Conservation (phyloP, 768 basidiomycete genomes). For the Pleurotus cornucopiae region DNA sequence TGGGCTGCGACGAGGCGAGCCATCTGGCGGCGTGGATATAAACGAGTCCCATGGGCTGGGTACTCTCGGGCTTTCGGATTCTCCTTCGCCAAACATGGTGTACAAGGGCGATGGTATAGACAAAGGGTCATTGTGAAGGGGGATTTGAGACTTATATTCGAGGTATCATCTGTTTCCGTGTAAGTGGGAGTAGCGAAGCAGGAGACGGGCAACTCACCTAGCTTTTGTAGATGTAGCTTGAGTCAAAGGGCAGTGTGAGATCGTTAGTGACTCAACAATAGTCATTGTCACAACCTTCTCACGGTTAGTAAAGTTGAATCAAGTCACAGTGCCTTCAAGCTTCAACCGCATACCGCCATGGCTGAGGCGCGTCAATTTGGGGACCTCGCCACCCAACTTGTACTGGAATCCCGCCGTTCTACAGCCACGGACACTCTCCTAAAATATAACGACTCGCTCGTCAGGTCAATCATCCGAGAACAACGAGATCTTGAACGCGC, state of each 20-base stretch:
- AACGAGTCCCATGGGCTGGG: slow-evolving; percentile 82
- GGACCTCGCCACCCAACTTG: slow-evolving; percentile 85
- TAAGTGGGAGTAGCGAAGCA: neutral
- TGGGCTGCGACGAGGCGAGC: slow-evolving; percentile 27
- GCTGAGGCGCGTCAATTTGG: slow-evolving; percentile 65
- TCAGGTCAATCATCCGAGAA: slow-evolving; percentile 84
- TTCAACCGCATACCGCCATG: slow-evolving; percentile 23
- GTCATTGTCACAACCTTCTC: no score
- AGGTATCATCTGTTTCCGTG: slow-evolving; percentile 22
- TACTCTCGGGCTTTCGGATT: slow-evolving; percentile 75
- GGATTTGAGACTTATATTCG: slow-evolving; percentile 20
- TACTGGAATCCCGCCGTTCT: slow-evolving; percentile 83
- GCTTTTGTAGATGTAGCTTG: neutral
- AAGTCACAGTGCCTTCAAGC: neutral
- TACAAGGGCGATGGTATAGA: slow-evolving; percentile 9
- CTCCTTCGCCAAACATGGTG: slow-evolving; percentile 77
- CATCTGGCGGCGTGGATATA: slow-evolving; percentile 47
- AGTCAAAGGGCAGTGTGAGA: neutral
- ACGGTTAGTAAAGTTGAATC: neutral
- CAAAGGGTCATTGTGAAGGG: slow-evolving; percentile 9
- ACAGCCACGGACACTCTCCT: slow-evolving; percentile 78
- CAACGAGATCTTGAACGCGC: slow-evolving; percentile 81
- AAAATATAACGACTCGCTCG: slow-evolving; percentile 89
- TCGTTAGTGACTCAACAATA: no score
- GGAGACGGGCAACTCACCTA: neutral